A percentile compares a stretch with the other conserved stretches of the same genome.
Conservation (phyloP, 169 alveolate species). For the Cryptosporidium meleagridis region DNA sequence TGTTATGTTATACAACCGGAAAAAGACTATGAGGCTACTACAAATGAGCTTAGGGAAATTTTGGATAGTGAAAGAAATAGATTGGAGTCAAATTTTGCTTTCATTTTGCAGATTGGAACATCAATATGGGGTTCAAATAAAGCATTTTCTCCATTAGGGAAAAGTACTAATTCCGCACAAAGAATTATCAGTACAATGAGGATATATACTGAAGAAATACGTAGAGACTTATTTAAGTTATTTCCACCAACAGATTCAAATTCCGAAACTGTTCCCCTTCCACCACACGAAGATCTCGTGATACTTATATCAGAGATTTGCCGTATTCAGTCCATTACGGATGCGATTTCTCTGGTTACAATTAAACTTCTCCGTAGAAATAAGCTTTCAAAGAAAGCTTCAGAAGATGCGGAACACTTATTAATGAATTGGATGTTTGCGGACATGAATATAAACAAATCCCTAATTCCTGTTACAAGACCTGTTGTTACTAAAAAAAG, state of each 20-base stretch:
- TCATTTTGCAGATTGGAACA: constrained; percentile 27
- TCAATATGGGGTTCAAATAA: constrained; percentile 46
- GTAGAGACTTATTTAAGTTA: constrained; percentile 30
- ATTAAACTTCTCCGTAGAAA: constrained; percentile 34
- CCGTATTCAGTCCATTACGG: constrained; percentile 63
- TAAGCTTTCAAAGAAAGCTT: constrained; percentile 1
- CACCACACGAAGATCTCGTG: constrained; percentile 23
- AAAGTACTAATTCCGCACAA: constrained; percentile 6
- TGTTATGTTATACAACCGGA: constrained; percentile 17
- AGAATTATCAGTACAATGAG: constrained; percentile 36
- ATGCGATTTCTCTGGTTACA: constrained; percentile 52
- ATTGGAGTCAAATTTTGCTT: constrained; percentile 56
- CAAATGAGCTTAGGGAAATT: constrained; percentile 35
- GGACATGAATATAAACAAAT: constrained; percentile 35
- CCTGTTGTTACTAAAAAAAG: constrained; percentile 53
- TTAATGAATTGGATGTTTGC: constrained; percentile 62
- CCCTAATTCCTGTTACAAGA: constrained; percentile 32
- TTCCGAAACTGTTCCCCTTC: neutral
- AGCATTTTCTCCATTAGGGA: constrained; percentile 46
- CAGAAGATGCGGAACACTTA: constrained; percentile 66
- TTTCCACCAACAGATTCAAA: neutral
- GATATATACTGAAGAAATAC: constrained; percentile 51
- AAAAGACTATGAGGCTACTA: neutral
- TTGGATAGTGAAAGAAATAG: constrained; percentile 53
- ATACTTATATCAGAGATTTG: constrained; percentile 35